These are phyloP conservation scores for Glonium stellatum DNA, from an alignment of 495 filamentous ascomycete species.

Conservation along the genomic window DNA sequence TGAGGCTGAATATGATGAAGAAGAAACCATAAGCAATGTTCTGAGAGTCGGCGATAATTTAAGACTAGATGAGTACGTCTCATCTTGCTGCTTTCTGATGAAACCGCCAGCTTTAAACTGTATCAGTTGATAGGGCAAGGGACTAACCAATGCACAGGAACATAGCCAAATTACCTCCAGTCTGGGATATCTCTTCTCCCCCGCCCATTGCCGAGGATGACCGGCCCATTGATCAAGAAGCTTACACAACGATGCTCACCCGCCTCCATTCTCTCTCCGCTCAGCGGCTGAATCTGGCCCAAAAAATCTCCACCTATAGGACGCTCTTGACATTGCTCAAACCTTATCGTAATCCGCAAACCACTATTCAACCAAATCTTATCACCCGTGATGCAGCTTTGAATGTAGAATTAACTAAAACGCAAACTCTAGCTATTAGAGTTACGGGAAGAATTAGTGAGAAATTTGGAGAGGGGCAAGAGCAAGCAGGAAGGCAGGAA, in stretches of 20 bases:
- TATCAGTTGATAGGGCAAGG: no score
- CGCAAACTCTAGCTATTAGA: slow-evolving; percentile 66
- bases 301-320: slow-evolving; percentile 50
- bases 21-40: slow-evolving; percentile 24
- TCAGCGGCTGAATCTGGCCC: slow-evolving; percentile 46
- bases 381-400: slow-evolving; percentile 68
- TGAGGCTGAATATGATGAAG: slow-evolving; percentile 15
- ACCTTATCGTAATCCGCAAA: slow-evolving; percentile 50
- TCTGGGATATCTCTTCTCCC: slow-evolving; percentile 13
- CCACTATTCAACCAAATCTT: slow-evolving; percentile 68
- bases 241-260: slow-evolving; percentile 8
- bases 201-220: neutral
- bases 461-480: slow-evolving; percentile 37
- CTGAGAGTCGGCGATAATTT: slow-evolving; percentile 19
- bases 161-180: slow-evolving; percentile 23
- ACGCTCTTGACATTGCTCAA: slow-evolving; percentile 52
- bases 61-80: slow-evolving; percentile 17
- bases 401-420: slow-evolving; percentile 64
- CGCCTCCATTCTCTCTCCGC: slow-evolving; percentile 46
- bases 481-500: slow-evolving; percentile 12
- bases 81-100: neutral
- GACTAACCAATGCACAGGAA: slow-evolving; percentile 7
- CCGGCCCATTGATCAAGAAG: slow-evolving; percentile 13
- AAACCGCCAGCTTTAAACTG: no score
- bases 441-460: slow-evolving; percentile 54